These are phyloP conservation scores for Nitzschia palea DNA, from an alignment of 108 stramenopile genomes.

Conservation along the genomic window DNA sequence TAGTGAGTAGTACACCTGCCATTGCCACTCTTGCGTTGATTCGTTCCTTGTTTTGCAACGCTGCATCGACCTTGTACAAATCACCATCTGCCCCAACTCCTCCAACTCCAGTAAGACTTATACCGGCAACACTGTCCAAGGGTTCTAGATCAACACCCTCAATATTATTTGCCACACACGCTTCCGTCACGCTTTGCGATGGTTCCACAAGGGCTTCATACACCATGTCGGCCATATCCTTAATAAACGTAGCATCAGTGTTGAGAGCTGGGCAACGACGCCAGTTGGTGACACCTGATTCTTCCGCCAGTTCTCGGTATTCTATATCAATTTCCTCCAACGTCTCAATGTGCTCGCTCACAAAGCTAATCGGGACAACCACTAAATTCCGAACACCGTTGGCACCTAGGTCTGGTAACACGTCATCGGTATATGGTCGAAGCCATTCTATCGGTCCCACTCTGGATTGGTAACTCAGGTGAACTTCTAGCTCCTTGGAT, in stretches of 20 bases:
- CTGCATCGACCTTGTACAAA: conserved; percentile 26
- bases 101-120: conserved; percentile 62
- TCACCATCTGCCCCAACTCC: conserved; percentile 73
- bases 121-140: conserved; percentile 49
- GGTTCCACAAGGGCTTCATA: conserved; percentile 80
- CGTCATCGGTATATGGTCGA: conserved; percentile 96
- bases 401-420: conserved; percentile 84
- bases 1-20: conserved; percentile 47
- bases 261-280: conserved; percentile 93
- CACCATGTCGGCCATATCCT: conserved; percentile 97
- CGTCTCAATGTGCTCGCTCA: conserved; percentile 99
- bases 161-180: conserved; percentile 87
- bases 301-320: conserved; percentile 96
- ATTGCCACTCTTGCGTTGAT: conserved; percentile 64
- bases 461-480: conserved; percentile 91
- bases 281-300: conserved; percentile 92
- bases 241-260: conserved; percentile 88
- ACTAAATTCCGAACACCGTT: conserved; percentile 93
- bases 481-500: conserved; percentile 52
- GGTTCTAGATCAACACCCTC: conserved; percentile 63
- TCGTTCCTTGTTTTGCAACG: conserved; percentile 33
- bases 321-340: conserved; percentile 99
- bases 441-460: conserved; percentile 99
- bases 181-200: conserved; percentile 77
- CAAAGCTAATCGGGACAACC: conserved; percentile 98